phyloP scores from a whole-genome alignment of 2,329 filamentous ascomycete species.

The Hirsutella rhossiliensis region DNA sequence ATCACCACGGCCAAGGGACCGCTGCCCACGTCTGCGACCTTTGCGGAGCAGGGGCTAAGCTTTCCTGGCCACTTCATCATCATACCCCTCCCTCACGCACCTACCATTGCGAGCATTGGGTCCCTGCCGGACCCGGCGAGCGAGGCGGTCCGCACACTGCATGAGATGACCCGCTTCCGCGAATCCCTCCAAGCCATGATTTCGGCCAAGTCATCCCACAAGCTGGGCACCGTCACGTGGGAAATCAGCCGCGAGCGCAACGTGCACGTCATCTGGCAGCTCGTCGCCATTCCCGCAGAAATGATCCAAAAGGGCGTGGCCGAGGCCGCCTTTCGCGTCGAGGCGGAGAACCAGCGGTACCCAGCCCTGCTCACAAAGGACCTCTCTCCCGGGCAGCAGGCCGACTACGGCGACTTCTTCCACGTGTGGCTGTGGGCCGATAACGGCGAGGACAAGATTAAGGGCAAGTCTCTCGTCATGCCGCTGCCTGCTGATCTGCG shows the following conservation, averaged over 20 bases:
- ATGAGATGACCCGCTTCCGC: conserved; percentile 77
- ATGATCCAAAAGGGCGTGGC: conserved; percentile 63
- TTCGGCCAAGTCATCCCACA: conserved; percentile 34
- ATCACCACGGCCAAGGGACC: conserved; percentile 88
- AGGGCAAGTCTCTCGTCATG: conserved; percentile 58
- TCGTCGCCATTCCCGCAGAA: conserved; percentile 61
- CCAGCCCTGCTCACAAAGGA: conserved; percentile 37
- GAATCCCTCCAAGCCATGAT: conserved; percentile 71
- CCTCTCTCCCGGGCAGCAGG: conserved; percentile 36
- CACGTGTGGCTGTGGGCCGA: conserved; percentile 69
- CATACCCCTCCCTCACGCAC: conserved; percentile 72
- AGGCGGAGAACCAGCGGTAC: conserved; percentile 63
- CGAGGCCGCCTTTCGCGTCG: conserved; percentile 77
- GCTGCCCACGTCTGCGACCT: conserved; percentile 59
- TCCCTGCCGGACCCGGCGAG: conserved; percentile 36
- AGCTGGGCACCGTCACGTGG: conserved; percentile 77
- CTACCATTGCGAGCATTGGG: conserved; percentile 59
- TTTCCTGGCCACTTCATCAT: conserved; percentile 86
- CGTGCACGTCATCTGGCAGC: conserved; percentile 90
- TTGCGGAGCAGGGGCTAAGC: conserved; percentile 47
- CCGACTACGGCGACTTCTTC: conserved; percentile 55
- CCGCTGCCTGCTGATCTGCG: conserved; percentile 57
- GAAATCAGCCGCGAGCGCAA: conserved; percentile 76
- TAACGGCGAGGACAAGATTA: conserved; percentile 38
- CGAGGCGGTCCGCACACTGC: conserved; percentile 48